These are phyloP conservation scores for Raffaelea deltoideospora DNA, from an alignment of 2,329 filamentous ascomycete species.

Conservation along the genomic window DNA sequence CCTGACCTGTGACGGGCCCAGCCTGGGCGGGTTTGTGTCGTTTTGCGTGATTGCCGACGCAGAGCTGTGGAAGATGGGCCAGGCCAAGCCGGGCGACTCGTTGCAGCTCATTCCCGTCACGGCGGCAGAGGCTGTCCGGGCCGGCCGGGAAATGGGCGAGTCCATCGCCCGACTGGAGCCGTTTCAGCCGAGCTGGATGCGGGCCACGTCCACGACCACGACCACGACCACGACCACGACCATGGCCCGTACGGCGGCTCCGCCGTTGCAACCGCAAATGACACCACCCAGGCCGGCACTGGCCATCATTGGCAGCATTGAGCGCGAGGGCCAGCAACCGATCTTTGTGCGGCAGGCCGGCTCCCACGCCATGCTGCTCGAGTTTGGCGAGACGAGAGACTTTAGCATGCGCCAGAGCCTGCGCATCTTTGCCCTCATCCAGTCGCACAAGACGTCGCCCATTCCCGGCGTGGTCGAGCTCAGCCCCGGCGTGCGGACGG, in stretches of 20 bases:
- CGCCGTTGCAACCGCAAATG: too few relatives aligned
- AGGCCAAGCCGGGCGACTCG: conserved; percentile 22
- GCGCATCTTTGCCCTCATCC: conserved; percentile 13
- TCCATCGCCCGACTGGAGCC: neutral
- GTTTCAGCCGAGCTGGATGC: neutral
- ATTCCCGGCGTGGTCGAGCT: conserved; percentile 17
- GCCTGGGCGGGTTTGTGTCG: conserved; percentile 25
- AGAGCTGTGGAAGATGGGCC: conserved; percentile 27
- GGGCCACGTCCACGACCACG: neutral
- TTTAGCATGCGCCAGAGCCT: conserved; percentile 19
- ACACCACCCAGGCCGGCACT: too few relatives aligned
- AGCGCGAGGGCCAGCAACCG: too few relatives aligned
- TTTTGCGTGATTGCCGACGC: conserved; percentile 21
- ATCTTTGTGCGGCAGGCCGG: conserved; percentile 17
- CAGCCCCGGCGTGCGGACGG: conserved; percentile 19
- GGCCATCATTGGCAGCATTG: too few relatives aligned
- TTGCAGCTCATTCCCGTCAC: conserved; percentile 17
- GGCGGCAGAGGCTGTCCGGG: neutral
- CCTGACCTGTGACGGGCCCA: conserved; percentile 23
- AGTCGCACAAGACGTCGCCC: conserved; percentile 11
- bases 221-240: neutral
- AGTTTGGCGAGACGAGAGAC: conserved; percentile 15
- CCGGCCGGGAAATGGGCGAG: neutral
- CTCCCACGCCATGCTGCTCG: conserved; percentile 18
- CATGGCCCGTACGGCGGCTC: neutral